phyloP scores from a whole-genome alignment of 441 rosid genomes.

The Brassica hybrid region DNA sequence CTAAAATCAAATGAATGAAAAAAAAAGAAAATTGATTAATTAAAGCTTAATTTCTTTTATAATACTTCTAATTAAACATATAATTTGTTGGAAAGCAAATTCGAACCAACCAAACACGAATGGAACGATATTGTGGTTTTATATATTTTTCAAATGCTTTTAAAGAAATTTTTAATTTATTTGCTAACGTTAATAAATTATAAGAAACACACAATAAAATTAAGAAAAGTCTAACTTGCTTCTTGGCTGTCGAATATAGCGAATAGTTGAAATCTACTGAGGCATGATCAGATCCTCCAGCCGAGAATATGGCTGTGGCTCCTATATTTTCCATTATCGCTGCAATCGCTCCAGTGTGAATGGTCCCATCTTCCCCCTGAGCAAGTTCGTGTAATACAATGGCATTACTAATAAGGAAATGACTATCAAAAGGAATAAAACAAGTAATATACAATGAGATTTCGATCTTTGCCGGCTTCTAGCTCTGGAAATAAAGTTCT shows the following conservation, averaged over 20 bases:
- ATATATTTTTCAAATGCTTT: neutral
- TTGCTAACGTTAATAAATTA: neutral
- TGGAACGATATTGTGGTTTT: neutral
- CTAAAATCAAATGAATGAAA: neutral
- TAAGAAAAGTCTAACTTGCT: neutral
- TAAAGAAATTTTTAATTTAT: neutral
- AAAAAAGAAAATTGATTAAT: neutral
- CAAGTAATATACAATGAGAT: neutral
- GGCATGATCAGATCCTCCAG: conserved; percentile 3
- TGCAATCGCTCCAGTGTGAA: conserved; percentile 5
- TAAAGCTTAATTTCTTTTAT: neutral
- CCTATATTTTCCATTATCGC: neutral
- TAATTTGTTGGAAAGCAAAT: neutral
- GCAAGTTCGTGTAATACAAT: neutral
- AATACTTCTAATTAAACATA: neutral
- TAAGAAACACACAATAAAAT: neutral
- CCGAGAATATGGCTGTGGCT: neutral
- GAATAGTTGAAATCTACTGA: conserved; percentile 5
- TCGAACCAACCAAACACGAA: neutral
- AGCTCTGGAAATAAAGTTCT: neutral
- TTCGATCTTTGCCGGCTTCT: neutral
- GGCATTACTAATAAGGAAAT: neutral
- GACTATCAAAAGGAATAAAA: neutral
- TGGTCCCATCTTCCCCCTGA: conserved; percentile 1
- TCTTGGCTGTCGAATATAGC: neutral